phyloP scores from a whole-genome alignment of 106 monocot species.

The Apostasia ramifera region DNA sequence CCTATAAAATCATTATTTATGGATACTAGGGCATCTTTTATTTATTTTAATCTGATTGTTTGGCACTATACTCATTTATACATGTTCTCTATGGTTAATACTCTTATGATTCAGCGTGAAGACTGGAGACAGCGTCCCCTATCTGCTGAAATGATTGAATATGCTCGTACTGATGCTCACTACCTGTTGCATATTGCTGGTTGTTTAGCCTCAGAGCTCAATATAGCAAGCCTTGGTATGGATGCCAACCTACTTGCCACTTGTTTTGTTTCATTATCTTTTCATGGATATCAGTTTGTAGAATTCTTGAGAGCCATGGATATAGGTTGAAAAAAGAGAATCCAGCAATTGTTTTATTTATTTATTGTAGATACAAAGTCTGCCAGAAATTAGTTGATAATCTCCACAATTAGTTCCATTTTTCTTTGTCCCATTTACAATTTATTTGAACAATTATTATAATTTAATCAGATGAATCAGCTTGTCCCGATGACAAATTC shows the following conservation, averaged over 20 bases:
- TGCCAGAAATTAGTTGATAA: too few species aligned
- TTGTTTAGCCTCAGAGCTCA: slow-evolving; percentile 61
- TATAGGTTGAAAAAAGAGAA: too few species aligned
- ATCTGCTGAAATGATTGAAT: slow-evolving; percentile 64
- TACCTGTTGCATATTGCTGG: slow-evolving; percentile 81
- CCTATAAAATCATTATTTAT: too few species aligned
- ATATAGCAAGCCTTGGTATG: slow-evolving; percentile 48
- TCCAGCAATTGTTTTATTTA: too few species aligned
- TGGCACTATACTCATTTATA: slow-evolving; percentile 3
- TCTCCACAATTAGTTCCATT: too few species aligned
- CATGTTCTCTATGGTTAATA: neutral
- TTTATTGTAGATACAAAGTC: too few species aligned
- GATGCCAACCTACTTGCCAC: neutral
- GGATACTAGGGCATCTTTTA: too few species aligned
- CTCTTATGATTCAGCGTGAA: slow-evolving; percentile 51
- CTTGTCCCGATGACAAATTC: slow-evolving; percentile 49
- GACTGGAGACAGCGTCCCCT: slow-evolving; percentile 93
- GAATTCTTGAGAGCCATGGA: too few species aligned
- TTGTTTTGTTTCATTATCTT: neutral
- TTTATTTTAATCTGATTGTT: neutral
- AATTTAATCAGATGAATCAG: slow-evolving; percentile 49
- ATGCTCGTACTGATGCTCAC: slow-evolving; percentile 89
- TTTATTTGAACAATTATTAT: slow-evolving; percentile 19
- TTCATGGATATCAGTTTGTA: neutral
- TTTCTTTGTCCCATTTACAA: neutral